phyloP scores from a whole-genome alignment of 2,329 filamentous ascomycete species.

The Nigrospora oryzae region DNA sequence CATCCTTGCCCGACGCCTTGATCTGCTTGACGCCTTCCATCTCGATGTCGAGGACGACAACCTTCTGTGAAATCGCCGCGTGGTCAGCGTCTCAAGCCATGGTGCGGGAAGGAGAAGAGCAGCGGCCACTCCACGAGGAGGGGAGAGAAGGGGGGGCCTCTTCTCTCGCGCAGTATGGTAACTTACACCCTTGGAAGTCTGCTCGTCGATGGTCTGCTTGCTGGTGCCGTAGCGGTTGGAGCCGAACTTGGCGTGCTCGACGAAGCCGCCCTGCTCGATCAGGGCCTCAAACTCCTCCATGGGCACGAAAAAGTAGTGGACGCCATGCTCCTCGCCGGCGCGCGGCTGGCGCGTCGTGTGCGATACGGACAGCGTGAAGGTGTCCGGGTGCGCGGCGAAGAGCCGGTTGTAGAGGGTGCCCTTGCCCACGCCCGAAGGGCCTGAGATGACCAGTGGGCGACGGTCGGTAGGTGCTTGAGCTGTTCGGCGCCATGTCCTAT shows the following conservation, averaged over 20 bases:
- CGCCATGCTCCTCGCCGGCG: conserved; percentile 64
- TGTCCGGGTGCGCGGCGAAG: conserved; percentile 45
- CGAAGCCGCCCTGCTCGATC: conserved; percentile 63
- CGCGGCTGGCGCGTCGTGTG: conserved; percentile 79
- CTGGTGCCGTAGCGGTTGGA: conserved; percentile 83
- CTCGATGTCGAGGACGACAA: conserved; percentile 89
- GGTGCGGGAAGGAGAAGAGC: no score
- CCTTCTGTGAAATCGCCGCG: conserved; percentile 23
- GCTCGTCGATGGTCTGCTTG: conserved; percentile 68
- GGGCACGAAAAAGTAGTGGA: conserved; percentile 73
- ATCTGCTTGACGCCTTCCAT: conserved; percentile 98
- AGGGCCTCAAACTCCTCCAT: conserved; percentile 60
- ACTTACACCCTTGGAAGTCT: conserved; percentile 50
- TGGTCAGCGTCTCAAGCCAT: no score
- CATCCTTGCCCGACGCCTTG: conserved; percentile 63
- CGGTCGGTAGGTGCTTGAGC: conserved; percentile 29
- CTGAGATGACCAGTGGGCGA: conserved; percentile 69
- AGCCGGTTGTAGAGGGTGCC: conserved; percentile 70
- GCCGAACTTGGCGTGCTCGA: conserved; percentile 78
- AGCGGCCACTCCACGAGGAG: no score
- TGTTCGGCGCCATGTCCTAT: no score
- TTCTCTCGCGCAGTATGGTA: no score
- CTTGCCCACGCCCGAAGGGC: conserved; percentile 74
- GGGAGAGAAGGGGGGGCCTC: no score
- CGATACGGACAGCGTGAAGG: conserved; percentile 48